A percentile compares a stretch with the other conserved stretches of the same genome.
phyloP scores from a whole-genome alignment of 2,329 filamentous ascomycete genomes.

The Akanthomyces lecanii region DNA sequence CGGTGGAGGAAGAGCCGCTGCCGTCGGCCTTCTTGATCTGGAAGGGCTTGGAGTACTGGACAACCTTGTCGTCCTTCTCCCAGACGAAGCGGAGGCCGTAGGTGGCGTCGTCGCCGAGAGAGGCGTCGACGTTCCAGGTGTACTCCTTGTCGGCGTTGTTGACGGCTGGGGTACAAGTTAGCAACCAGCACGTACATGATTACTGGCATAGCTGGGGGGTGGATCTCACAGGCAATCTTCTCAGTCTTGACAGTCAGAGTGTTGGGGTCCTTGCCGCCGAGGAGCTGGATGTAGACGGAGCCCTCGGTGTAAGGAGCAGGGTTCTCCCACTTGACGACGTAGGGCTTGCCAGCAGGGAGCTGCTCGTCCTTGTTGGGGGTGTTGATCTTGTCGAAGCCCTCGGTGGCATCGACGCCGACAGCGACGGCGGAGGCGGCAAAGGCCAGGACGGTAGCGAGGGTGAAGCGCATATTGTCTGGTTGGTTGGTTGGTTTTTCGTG shows the following conservation, averaged over 20 bases:
- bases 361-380: constrained; percentile 41
- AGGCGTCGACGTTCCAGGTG: constrained; percentile 47
- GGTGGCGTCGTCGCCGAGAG: constrained; percentile 41
- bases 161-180: constrained; percentile 25
- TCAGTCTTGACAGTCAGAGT: constrained; percentile 38
- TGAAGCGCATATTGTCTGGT: constrained; percentile 50
- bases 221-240: constrained; percentile 48
- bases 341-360: constrained; percentile 45
- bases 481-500: background rate
- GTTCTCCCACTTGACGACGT: constrained; percentile 48
- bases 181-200: background rate
- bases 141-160: constrained; percentile 42
- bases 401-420: constrained; percentile 35
- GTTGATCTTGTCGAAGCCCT: constrained; percentile 53
- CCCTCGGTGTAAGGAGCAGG: constrained; percentile 37
- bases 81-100: constrained; percentile 57
- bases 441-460: constrained; percentile 47
- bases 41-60: constrained; percentile 64
- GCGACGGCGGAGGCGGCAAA: constrained; percentile 48
- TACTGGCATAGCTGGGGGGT: background rate
- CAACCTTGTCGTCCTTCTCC: constrained; percentile 42
- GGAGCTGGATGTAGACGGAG: constrained; percentile 49
- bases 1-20: constrained; percentile 26
- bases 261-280: constrained; percentile 45
- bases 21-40: constrained; percentile 37